Percentiles rank a stretch among this genome's conserved stretches.
phyloP scores from a whole-genome alignment of 2,329 filamentous ascomycete species.

The Epichloe aotearoae region DNA sequence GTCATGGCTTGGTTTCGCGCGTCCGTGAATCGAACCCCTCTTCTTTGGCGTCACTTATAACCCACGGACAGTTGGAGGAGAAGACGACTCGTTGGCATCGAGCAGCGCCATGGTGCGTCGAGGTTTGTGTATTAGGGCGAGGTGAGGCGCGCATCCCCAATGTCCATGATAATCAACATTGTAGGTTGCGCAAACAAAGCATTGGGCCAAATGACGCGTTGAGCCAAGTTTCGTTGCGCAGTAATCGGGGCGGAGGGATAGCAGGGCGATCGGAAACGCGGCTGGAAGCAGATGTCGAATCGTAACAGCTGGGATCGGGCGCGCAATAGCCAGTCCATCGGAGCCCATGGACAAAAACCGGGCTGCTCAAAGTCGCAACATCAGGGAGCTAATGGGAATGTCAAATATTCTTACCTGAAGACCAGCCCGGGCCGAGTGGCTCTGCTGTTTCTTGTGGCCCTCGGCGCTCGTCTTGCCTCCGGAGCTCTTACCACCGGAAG shows the following conservation, averaged over 20 bases:
- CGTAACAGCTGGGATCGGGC: slow-evolving; percentile 10
- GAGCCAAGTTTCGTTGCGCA: neutral
- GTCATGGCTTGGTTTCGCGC: neutral
- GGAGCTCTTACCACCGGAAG: slow-evolving; percentile 73
- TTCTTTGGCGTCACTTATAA: neutral
- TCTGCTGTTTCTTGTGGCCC: slow-evolving; percentile 74
- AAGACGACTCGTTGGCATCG: neutral
- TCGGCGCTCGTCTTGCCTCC: slow-evolving; percentile 61
- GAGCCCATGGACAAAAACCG: neutral
- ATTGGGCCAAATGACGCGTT: neutral
- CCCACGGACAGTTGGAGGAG: neutral
- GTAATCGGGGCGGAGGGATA: neutral
- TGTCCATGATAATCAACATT: neutral
- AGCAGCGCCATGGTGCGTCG: neutral
- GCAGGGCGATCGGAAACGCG: neutral
- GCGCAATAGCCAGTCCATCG: slow-evolving; percentile 4
- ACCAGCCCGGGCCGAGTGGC: slow-evolving; percentile 89
- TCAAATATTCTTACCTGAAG: slow-evolving; percentile 56
- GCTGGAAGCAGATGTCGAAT: neutral
- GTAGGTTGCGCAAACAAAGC: neutral
- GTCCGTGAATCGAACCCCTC: neutral
- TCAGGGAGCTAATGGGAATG: slow-evolving; percentile 12
- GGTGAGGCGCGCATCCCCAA: neutral
- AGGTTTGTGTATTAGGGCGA: neutral
- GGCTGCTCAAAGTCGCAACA: neutral